Conservation (phyloP, 78 protist genomes). For the Dictyostelium capitatum region DNA sequence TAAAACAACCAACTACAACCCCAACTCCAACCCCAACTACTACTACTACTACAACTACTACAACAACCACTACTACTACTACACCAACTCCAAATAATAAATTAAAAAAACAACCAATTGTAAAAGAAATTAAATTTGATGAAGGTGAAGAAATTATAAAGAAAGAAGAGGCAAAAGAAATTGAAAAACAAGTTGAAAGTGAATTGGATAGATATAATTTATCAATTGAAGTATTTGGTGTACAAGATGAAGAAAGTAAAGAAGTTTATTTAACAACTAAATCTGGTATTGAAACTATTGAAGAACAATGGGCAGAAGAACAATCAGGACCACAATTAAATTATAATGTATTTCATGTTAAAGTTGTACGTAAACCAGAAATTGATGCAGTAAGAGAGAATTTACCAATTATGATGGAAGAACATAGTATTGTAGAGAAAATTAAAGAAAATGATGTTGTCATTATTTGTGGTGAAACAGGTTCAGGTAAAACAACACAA, state of each 20-base stretch:
- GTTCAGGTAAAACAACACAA: constrained; percentile 87
- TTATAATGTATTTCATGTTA: constrained; percentile 57
- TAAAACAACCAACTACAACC: not conserved
- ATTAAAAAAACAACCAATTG: not conserved
- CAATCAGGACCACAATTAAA: not conserved
- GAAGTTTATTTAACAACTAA: constrained; percentile 7
- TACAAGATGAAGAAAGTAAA: constrained; percentile 46
- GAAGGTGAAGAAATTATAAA: constrained; percentile 12
- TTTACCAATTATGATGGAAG: constrained; percentile 85
- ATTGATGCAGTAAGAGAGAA: constrained; percentile 44
- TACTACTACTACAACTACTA: not conserved
- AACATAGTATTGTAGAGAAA: constrained; percentile 92
- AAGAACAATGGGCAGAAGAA: constrained; percentile 16
- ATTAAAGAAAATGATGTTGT: constrained; percentile 87
- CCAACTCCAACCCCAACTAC: not conserved
- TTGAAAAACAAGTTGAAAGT: constrained; percentile 4
- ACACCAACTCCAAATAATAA: not conserved
- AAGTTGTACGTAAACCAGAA: constrained; percentile 63
- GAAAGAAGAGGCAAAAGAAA: not conserved
- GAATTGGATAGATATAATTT: constrained; percentile 62
- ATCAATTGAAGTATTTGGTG: constrained; percentile 55
- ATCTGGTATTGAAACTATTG: constrained; percentile 62
- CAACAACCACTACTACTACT: not conserved
- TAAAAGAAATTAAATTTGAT: not conserved
- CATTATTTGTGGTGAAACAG: constrained; percentile 88